These are phyloP conservation scores for Myriosclerotinia duriaeana DNA, from an alignment of 2,329 filamentous ascomycete genomes.

Conservation along the genomic window DNA sequence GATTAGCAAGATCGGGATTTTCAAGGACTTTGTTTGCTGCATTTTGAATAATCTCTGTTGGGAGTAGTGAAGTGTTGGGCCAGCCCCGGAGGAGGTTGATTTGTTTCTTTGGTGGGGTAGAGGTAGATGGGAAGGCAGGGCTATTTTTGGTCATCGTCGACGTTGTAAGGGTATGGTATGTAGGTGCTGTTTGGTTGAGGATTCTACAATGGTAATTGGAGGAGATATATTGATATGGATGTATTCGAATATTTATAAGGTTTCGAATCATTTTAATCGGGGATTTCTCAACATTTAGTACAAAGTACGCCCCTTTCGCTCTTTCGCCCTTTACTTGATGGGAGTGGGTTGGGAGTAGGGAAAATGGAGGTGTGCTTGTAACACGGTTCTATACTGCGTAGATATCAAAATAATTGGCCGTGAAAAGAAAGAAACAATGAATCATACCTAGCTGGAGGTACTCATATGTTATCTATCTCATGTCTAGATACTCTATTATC, in stretches of 20 bases:
- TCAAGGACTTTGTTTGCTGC: slow-evolving; percentile 57
- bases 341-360: background rate
- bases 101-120: slow-evolving; percentile 27
- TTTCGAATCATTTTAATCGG: background rate
- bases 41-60: slow-evolving; percentile 40
- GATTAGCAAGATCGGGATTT: slow-evolving; percentile 55
- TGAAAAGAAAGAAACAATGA: too few species aligned
- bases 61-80: slow-evolving; percentile 51
- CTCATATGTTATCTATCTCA: too few species aligned
- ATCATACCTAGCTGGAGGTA: too few species aligned
- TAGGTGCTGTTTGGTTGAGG: background rate
- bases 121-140: background rate
- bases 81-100: slow-evolving; percentile 70
- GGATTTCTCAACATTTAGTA: too few species aligned
- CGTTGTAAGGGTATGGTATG: background rate
- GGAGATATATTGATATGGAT: background rate
- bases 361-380: background rate
- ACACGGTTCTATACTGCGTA: too few species aligned
- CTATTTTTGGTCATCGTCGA: slow-evolving; percentile 13
- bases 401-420: too few species aligned
- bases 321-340: background rate
- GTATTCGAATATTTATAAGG: background rate
- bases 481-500: too few species aligned
- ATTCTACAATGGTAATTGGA: background rate
- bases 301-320: too few species aligned